Evolutionary conservation across 805 yeast genomes (phyloP).

Genomic region (Alloascoidea hylecoeti): DNA sequence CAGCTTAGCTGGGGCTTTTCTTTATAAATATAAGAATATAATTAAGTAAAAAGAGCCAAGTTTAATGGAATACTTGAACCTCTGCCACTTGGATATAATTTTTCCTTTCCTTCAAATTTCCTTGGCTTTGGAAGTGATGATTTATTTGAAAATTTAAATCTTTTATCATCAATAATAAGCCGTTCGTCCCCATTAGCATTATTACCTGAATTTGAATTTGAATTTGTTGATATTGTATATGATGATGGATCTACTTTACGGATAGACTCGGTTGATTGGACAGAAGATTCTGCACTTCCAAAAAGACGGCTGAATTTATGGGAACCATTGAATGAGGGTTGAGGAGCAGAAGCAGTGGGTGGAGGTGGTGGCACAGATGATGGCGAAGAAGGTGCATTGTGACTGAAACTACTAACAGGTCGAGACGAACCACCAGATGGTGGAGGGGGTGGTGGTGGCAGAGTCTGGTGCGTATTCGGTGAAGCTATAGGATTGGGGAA

Average conservation of each 20-base stretch:
- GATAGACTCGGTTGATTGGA: constrained; percentile 22
- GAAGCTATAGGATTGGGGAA: constrained; percentile 7
- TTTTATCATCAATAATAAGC: constrained; percentile 49
- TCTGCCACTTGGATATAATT: constrained; percentile 89
- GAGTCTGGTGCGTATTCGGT: constrained; percentile 6
- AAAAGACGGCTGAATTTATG: constrained; percentile 7
- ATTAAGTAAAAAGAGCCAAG: constrained; percentile 22
- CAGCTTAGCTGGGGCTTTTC: no score
- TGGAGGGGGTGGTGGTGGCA: constrained; percentile 13
- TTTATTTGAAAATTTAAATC: constrained; percentile 57
- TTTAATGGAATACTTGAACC: constrained; percentile 86
- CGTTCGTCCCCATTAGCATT: constrained; percentile 10
- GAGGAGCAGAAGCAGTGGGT: constrained; percentile 8
- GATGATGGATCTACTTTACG: constrained; percentile 52
- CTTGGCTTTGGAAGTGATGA: constrained; percentile 81
- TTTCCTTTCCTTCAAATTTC: constrained; percentile 51
- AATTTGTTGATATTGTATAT: constrained; percentile 41
- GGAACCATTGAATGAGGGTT: constrained; percentile 17
- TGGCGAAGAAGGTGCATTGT: constrained; percentile 6
- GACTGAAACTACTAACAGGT: constrained; percentile 4
- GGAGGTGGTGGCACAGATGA: constrained; percentile 20
- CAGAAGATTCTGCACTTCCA: constrained; percentile 6
- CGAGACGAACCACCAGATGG: constrained; percentile 5
- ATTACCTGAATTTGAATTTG: constrained; percentile 8
- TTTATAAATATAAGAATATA: no score